phyloP scores from a whole-genome alignment of 1,139 yeast species.

The Chernovozyma sophiae-reginae region DNA sequence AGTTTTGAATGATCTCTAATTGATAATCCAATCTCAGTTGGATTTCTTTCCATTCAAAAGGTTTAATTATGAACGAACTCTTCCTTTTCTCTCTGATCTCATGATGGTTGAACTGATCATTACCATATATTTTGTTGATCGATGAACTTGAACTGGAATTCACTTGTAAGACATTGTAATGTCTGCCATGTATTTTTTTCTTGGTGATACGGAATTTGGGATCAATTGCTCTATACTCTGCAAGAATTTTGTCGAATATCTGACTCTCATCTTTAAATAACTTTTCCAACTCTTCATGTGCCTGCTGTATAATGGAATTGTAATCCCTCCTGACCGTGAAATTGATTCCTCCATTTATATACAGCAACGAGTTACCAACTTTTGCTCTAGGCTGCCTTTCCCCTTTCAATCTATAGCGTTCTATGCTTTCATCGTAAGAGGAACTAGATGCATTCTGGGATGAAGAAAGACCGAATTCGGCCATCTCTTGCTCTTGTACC shows the following conservation, averaged over 20 bases:
- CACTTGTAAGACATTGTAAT: conserved; percentile 19
- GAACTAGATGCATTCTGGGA: neutral
- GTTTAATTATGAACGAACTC: conserved; percentile 26
- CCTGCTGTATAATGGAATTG: conserved; percentile 19
- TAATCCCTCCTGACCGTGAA: conserved; percentile 30
- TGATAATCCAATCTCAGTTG: conserved; percentile 25
- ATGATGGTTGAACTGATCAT: neutral
- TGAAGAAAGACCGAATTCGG: neutral
- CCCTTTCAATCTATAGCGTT: conserved; percentile 2
- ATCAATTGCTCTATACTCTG: conserved; percentile 22
- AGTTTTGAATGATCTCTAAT: conserved; percentile 23
- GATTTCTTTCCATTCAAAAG: conserved; percentile 29
- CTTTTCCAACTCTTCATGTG: conserved; percentile 31
- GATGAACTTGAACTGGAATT: neutral
- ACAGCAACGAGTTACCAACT: neutral
- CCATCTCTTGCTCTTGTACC: neutral
- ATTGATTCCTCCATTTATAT: neutral
- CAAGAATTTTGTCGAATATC: conserved; percentile 18
- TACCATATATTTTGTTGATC: neutral
- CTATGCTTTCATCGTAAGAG: conserved; percentile 5
- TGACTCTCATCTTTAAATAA: conserved; percentile 22
- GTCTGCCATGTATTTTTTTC: conserved; percentile 29
- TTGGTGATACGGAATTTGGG: conserved; percentile 24
- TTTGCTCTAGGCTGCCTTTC: neutral
- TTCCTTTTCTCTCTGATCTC: conserved; percentile 28